Evolutionary conservation across 345 rosid genomes (phyloP).

Genomic region (Gossypium raimondii): DNA sequence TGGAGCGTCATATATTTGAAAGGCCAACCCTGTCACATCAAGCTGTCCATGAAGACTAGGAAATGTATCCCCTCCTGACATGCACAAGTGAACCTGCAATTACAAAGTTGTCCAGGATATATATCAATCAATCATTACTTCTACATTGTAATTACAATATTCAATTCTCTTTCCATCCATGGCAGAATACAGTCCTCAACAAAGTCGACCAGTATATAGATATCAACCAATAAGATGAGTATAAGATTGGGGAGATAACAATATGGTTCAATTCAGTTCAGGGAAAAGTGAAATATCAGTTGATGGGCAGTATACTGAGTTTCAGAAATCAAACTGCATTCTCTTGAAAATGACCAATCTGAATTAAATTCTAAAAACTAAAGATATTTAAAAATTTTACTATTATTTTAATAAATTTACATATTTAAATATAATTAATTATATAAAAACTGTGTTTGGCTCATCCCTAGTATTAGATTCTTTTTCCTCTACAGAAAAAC

Average conservation of each 20-base stretch:
- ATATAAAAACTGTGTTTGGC: background rate
- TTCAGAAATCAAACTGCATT: background rate
- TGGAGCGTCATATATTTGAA: conserved; percentile 88
- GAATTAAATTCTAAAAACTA: background rate
- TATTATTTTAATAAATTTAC: background rate
- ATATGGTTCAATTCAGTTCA: background rate
- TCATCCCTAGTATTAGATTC: background rate
- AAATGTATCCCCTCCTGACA: conserved; percentile 89
- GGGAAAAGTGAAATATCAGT: background rate
- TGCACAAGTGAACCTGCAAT: conserved; percentile 82
- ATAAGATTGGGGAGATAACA: background rate
- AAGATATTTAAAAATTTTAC: background rate
- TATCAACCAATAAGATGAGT: background rate
- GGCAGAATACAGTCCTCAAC: background rate
- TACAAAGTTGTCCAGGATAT: conserved; percentile 8
- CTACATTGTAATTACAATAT: background rate
- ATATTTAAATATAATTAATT: too few species aligned
- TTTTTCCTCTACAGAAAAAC: background rate
- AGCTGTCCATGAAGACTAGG: conserved; percentile 93
- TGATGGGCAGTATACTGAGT: background rate
- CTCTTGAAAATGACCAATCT: background rate
- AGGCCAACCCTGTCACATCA: conserved; percentile 75
- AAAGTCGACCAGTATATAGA: background rate
- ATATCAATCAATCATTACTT: background rate
- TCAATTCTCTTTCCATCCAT: background rate